Evolutionary conservation across 345 rosid species (phyloP), one percentile per base, ranked within the genome.

Genomic region (Linum tenue): DNA sequence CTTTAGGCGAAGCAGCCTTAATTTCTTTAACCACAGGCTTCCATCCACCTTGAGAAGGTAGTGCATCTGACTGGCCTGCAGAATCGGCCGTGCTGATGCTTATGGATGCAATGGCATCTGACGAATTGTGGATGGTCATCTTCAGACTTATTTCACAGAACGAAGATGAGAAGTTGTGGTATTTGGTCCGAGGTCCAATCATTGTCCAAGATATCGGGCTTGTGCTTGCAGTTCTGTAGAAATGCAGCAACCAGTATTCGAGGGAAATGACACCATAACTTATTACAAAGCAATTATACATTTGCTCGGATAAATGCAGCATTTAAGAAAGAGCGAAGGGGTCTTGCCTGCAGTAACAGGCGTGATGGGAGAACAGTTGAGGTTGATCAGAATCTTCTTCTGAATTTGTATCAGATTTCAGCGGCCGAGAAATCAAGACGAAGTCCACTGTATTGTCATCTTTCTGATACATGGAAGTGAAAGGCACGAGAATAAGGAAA

Each of bases 311-410:
- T 41, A 4, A 41, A 41, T 41, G 44, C 44, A 22, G 31, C 31
- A 22, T 22, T 22, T 48, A 9, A 75, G 67, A 43, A 41, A 42
- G 68, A 60, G 39, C 38, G n/a, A 12, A 14, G 55, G 14, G 40
- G n/a, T 22, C 86, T 68, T 84, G 77, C 99, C 91, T 86, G 85
- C 90, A 85, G 73, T 78, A 78, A 69, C 97, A 94, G 64, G 80
- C 76, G 67, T 94, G 99, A 78, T 90, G 82, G 64, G 96, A 90
- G 42, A 81, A 79, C 66, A 94, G 63, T 59, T 62, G 70, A 22
- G 85, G 80, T 43, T 70, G 36, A 72, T 69, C 68, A 55, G 86
- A 76, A 63, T 70, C 73, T 72, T 69, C 31, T 22, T 22, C 86
- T 6, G 84, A 71, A 40, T 63, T 44, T 44, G 41, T 48, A 48